Evolutionary conservation across 2,329 filamentous ascomycete genomes (phyloP), one percentile per base, ranked within the genome.

Genomic region (Trichoderma afroharzianum): DNA sequence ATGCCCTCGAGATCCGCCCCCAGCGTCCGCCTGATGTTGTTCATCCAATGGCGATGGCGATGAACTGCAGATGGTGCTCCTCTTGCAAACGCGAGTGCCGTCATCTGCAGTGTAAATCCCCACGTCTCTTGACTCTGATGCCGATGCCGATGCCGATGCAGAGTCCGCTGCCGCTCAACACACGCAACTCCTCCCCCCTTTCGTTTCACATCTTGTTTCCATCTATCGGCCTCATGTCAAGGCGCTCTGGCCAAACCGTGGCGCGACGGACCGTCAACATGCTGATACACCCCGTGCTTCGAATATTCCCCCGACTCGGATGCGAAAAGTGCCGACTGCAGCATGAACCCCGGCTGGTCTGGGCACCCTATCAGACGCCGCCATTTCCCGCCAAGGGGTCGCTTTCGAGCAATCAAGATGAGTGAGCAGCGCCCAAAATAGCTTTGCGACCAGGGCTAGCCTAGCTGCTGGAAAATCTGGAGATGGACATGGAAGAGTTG

Each of bases 271-370:
- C 50, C 64, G 64, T 36, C 53, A 7, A 30, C 3, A n/a, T 64
- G 53, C 47, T 71, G 68, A 63, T 47, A 71, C 68, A 61, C 69
- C 24, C 12, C 32, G 55, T 67, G 69, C 63, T 39, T 71, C 63
- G 69, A 67, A 71, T 57, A 24, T 43, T 53, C 26, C 55, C 63
- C 69, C 63, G 55, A 66, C 62, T 62, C 69, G 69, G 69, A 67
- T 28, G 39, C 32, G 5, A 55, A 32, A 71, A 53, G 47, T 61
- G 69, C 69, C 69, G 61, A 36, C 50, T 39, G 50, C 61, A 50
- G 59, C 68, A 50, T 33, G 33, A 15, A n/a, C 55, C 57, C 12
- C 3, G 36, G 63, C 66, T 32, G 57, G 33, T 21, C 66, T 33
- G 6, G 12, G 30, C 1, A 15, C 14, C 66, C 66, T 62, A 69